A percentile compares a stretch with the other conserved stretches of the same genome.
These are phyloP conservation scores for Pisolithus thermaeus DNA, from an alignment of 1,284 basidiomycete genomes.

Conservation along the genomic window DNA sequence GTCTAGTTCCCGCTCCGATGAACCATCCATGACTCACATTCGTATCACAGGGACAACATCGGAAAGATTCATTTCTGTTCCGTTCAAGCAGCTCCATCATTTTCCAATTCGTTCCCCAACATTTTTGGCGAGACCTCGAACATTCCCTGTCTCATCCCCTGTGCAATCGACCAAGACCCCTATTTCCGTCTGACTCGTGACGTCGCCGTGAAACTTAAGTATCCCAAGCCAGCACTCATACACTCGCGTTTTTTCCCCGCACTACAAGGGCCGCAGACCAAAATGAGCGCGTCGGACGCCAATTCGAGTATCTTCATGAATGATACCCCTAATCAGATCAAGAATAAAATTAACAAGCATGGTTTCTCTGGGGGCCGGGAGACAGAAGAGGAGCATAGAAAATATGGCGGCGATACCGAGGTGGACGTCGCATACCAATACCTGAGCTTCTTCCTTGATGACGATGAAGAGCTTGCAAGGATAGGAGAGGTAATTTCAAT, in stretches of 20 bases:
- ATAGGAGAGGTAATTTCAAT: slow-evolving; percentile 61
- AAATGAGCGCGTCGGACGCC: slow-evolving; percentile 95
- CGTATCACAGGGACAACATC: slow-evolving; percentile 78
- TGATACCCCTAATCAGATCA: slow-evolving; percentile 90
- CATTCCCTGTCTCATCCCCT: slow-evolving; percentile 93
- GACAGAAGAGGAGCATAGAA: slow-evolving; percentile 90
- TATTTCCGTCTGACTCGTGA: slow-evolving; percentile 98
- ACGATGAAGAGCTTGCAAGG: slow-evolving; percentile 80
- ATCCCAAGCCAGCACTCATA: slow-evolving; percentile 90
- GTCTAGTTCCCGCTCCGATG: neutral
- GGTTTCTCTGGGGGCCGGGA: slow-evolving; percentile 89
- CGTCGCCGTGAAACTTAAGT: slow-evolving; percentile 89
- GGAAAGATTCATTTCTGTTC: slow-evolving; percentile 98
- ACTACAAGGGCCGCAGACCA: slow-evolving; percentile 94
- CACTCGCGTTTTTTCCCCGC: slow-evolving; percentile 99
- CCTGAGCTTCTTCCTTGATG: slow-evolving; percentile 93
- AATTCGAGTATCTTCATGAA: slow-evolving; percentile 95
- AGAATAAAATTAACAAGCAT: slow-evolving; percentile 96
- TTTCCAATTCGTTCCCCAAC: slow-evolving; percentile 98
- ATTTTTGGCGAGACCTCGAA: slow-evolving; percentile 87
- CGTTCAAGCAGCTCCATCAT: slow-evolving; percentile 95
- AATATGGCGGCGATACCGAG: slow-evolving; percentile 87
- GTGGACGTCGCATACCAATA: slow-evolving; percentile 98
- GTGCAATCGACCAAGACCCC: slow-evolving; percentile 96
- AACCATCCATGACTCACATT: neutral